Evolutionary conservation across 2,329 filamentous ascomycete species (phyloP).

Genomic region (Arthrinium puccinioides): DNA sequence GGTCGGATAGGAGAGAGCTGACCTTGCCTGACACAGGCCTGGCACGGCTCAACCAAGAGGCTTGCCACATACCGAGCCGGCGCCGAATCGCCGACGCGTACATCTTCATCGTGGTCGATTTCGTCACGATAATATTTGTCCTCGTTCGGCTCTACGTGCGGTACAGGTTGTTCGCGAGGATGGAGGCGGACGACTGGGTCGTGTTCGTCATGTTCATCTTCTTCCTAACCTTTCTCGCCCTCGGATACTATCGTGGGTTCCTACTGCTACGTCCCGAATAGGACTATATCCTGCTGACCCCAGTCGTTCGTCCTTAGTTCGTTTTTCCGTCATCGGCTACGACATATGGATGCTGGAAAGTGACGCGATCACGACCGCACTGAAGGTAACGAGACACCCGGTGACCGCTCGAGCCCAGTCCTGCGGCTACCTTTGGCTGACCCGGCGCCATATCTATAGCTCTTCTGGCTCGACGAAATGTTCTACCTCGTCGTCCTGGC

Average conservation of each 20-base stretch:
- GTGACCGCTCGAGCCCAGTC: background rate
- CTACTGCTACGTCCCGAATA: background rate
- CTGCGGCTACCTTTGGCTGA: too few species aligned
- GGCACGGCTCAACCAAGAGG: background rate
- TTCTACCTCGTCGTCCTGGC: conserved; percentile 11
- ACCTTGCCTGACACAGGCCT: too few species aligned
- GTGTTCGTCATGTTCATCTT: background rate
- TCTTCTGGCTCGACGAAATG: conserved; percentile 6
- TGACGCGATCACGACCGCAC: background rate
- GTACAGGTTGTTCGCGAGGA: background rate
- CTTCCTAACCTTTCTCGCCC: background rate
- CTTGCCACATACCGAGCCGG: conserved; percentile 6
- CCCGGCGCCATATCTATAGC: too few species aligned
- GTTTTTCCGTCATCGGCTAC: conserved; percentile 2
- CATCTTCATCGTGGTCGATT: background rate
- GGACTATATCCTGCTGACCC: too few species aligned
- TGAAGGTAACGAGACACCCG: conserved; percentile 1
- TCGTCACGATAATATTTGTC: conserved; percentile 3
- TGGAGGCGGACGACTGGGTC: conserved; percentile 5
- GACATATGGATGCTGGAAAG: conserved; percentile 6
- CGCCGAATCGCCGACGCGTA: conserved; percentile 3
- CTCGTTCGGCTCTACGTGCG: conserved; percentile 2
- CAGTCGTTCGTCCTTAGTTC: too few species aligned
- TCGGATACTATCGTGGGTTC: conserved; percentile 4
- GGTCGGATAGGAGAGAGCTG: too few species aligned